Conservation (phyloP, 2,329 filamentous ascomycete genomes). For the Calonectria pteridis region DNA sequence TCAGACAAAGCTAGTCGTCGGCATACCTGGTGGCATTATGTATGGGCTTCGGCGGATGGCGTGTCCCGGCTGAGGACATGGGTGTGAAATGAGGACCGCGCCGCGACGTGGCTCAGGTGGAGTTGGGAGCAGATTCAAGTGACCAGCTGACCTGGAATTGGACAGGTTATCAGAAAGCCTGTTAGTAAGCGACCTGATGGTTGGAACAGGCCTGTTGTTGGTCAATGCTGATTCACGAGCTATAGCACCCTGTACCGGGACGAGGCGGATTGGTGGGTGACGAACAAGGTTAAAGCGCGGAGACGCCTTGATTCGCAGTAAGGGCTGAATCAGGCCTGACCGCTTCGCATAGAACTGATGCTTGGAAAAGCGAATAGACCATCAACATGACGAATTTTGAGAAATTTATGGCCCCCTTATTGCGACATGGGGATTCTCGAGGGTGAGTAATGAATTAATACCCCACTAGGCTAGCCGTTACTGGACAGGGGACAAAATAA, state of each 20-base stretch:
- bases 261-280: background rate
- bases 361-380: background rate
- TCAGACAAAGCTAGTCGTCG: too few relatives aligned
- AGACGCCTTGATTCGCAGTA: background rate
- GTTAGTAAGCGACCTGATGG: background rate
- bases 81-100: background rate
- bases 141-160: background rate
- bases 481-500: background rate
- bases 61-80: background rate
- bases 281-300: background rate
- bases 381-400: background rate
- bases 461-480: background rate
- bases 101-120: background rate
- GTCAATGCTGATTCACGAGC: background rate
- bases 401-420: background rate
- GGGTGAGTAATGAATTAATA: background rate
- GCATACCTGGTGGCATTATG: background rate
- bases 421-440: background rate
- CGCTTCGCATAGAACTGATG: background rate
- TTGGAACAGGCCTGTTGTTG: background rate
- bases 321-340: background rate
- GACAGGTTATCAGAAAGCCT: background rate
- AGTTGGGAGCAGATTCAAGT: background rate
- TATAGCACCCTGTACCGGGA: background rate
- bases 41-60: background rate